Conservation (phyloP, 2,329 filamentous ascomycete species). For the Ceratocystis variospora region DNA sequence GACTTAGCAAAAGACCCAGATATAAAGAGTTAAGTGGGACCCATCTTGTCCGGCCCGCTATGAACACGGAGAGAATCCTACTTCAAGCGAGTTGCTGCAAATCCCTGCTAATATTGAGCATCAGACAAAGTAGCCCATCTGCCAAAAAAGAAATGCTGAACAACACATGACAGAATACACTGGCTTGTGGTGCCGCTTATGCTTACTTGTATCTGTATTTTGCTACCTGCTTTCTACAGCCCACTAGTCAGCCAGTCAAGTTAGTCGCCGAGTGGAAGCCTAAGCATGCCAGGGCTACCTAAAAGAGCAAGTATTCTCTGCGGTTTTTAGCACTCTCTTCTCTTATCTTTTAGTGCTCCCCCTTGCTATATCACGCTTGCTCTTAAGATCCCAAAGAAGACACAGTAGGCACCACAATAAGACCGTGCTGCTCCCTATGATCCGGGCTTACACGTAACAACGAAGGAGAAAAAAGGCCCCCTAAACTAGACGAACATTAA, state of each 20-base stretch:
- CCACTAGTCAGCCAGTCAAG: background rate
- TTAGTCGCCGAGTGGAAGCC: background rate
- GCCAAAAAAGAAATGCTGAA: background rate
- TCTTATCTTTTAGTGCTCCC: background rate
- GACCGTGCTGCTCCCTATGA: too few relatives aligned
- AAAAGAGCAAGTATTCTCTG: background rate
- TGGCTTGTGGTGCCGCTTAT: background rate
- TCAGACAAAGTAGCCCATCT: background rate
- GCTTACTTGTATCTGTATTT: background rate
- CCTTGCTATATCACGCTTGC: too few relatives aligned
- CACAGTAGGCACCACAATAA: too few relatives aligned
- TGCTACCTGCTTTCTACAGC: background rate
- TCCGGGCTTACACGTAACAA: too few relatives aligned
- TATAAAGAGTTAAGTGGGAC: background rate
- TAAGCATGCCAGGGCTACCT: background rate
- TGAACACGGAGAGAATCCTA: conserved; percentile 1
- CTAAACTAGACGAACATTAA: too few relatives aligned
- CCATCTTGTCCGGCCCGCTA: background rate
- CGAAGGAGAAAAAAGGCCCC: too few relatives aligned
- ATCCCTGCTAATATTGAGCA: conserved; percentile 6
- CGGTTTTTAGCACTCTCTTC: background rate
- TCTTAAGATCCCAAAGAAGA: too few relatives aligned
- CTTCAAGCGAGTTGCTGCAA: background rate
- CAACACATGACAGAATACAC: background rate
- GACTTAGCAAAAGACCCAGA: too few relatives aligned